A percentile compares a stretch with the other conserved stretches of the same genome.
Evolutionary conservation across 2,329 filamentous ascomycete species (phyloP).

Genomic region (Pseudogymnoascus sp.): DNA sequence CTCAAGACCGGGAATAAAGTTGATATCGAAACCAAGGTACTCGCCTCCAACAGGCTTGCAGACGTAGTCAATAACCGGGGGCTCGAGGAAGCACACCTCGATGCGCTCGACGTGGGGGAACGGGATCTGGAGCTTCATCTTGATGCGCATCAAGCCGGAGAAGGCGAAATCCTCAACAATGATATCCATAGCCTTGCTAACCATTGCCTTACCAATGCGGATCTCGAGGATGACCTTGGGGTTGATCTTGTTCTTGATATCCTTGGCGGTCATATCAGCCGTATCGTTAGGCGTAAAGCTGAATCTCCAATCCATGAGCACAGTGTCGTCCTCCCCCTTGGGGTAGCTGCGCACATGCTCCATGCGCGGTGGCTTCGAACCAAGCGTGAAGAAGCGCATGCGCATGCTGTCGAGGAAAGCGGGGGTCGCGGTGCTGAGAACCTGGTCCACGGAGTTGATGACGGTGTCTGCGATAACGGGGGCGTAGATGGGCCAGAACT

Average conservation of each 20-base stretch:
- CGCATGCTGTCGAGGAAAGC: conserved; percentile 89
- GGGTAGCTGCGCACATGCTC: conserved; percentile 98
- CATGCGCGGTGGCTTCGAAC: conserved; percentile 88
- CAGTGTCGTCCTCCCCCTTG: conserved; percentile 86
- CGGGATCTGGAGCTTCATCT: conserved; percentile 92
- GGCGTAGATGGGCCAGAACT: conserved; percentile 99
- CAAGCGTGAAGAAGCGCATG: conserved; percentile 87
- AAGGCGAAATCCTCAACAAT: conserved; percentile 98
- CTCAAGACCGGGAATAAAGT: conserved; percentile 93
- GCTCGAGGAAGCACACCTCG: conserved; percentile 89
- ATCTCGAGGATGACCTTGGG: conserved; percentile 95
- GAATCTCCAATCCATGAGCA: conserved; percentile 99
- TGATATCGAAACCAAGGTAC: conserved; percentile 94
- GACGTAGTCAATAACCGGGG: conserved; percentile 83
- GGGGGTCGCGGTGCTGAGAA: conserved; percentile 84
- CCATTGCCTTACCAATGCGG: conserved; percentile 87
- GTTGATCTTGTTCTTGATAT: conserved; percentile 92
- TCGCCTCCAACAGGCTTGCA: conserved; percentile 97
- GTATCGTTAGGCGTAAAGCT: conserved; percentile 96
- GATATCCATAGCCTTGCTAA: conserved; percentile 93
- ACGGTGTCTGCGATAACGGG: conserved; percentile 88
- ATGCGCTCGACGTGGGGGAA: conserved; percentile 94
- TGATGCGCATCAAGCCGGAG: conserved; percentile 89
- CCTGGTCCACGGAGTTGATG: conserved; percentile 90
- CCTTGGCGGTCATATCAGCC: conserved; percentile 79